phyloP scores from a whole-genome alignment of 805 yeast species.

The Diddensiella transvaalensis region DNA sequence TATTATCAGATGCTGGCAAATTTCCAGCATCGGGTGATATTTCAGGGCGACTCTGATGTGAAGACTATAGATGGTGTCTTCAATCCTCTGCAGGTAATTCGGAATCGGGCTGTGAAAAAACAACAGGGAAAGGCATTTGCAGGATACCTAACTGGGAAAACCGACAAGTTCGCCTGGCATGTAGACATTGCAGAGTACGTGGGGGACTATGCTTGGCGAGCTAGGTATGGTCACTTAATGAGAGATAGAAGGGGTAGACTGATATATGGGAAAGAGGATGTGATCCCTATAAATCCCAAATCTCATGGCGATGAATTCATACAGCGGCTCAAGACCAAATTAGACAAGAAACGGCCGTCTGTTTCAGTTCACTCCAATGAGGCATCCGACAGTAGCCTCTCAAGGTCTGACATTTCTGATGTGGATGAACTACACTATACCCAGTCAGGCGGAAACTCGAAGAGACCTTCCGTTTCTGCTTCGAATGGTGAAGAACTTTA shows the following conservation, averaged over 20 bases:
- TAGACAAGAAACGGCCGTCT: constrained; percentile 11
- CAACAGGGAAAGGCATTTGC: constrained; percentile 6
- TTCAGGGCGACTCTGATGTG: constrained; percentile 2
- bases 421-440: constrained; percentile 9
- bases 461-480: not conserved
- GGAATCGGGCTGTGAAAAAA: constrained; percentile 52
- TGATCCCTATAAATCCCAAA: not conserved
- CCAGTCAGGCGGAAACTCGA: not conserved
- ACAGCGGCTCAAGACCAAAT: constrained; percentile 20
- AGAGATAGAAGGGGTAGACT: constrained; percentile 18
- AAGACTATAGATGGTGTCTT: constrained; percentile 48
- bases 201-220: constrained; percentile 25
- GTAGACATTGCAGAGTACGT: constrained; percentile 27
- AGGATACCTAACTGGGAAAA: constrained; percentile 1
- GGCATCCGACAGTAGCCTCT: constrained; percentile 15
- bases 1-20: constrained; percentile 25
- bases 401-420: constrained; percentile 19
- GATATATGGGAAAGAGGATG: constrained; percentile 13
- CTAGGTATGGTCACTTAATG: constrained; percentile 18
- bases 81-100: constrained; percentile 78
- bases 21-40: constrained; percentile 15
- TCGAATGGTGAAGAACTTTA: too few relatives aligned
- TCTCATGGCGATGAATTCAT: constrained; percentile 22
- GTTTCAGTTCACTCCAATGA: constrained; percentile 9
- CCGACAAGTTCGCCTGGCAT: constrained; percentile 21